These are phyloP conservation scores for Trametes sanguinea DNA, from an alignment of 768 basidiomycete species.

Conservation along the genomic window DNA sequence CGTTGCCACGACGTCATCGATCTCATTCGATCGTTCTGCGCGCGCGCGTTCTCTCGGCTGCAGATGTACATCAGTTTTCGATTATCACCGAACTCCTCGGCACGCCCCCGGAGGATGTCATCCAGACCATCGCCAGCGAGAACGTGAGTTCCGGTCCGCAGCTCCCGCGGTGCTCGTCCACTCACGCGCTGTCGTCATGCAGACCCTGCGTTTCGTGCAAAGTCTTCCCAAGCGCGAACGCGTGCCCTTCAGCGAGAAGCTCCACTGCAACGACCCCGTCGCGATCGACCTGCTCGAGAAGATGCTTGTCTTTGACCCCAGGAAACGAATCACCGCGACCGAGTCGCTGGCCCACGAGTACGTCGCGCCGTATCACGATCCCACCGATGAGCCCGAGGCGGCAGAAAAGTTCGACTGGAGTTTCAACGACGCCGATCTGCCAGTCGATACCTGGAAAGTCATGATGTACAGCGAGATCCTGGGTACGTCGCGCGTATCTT, in stretches of 20 bases:
- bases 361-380: conserved; percentile 97
- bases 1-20: conserved; percentile 15
- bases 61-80: conserved; percentile 99
- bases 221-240: conserved; percentile 95
- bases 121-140: conserved; percentile 96
- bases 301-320: conserved; percentile 98
- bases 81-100: conserved; percentile 98
- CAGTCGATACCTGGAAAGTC: conserved; percentile 99
- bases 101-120: conserved; percentile 99
- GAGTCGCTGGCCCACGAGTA: conserved; percentile 91
- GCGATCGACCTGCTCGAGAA: conserved; percentile 95
- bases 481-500: conserved; percentile 51
- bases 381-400: conserved; percentile 94
- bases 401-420: conserved; percentile 97
- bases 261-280: conserved; percentile 83
- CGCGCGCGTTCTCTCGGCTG: conserved; percentile 9
- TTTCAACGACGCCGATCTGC: conserved; percentile 98
- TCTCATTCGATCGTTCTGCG: conserved; percentile 1
- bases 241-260: conserved; percentile 92
- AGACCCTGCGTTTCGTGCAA: conserved; percentile 99
- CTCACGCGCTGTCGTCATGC: conserved; percentile 1
- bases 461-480: conserved; percentile 99
- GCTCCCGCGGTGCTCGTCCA: not conserved
- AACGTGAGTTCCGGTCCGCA: conserved; percentile 61
- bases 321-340: conserved; percentile 93